A percentile compares a stretch with the other conserved stretches of the same genome.
phyloP scores from a whole-genome alignment of 2,329 filamentous ascomycete genomes.

The Tolypocladium inflatum region DNA sequence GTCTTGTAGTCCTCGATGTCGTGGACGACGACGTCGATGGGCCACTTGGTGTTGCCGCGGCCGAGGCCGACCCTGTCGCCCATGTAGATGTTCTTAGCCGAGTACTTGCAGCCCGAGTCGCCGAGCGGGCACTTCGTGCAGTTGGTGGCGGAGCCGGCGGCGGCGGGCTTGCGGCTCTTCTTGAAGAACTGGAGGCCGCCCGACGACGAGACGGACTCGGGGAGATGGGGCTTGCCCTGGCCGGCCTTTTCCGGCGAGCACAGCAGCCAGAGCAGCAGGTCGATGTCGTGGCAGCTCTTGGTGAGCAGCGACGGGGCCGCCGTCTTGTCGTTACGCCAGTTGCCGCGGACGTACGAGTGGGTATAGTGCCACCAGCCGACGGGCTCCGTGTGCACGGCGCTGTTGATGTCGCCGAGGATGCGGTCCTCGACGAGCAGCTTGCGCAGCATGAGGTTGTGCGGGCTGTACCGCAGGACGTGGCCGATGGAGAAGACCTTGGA shows the following conservation, averaged over 20 bases:
- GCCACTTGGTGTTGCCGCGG: constrained; percentile 65
- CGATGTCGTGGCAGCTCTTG: constrained; percentile 94
- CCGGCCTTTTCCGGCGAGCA: constrained; percentile 53
- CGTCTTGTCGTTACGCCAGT: constrained; percentile 76
- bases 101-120: constrained; percentile 72
- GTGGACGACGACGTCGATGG: constrained; percentile 78
- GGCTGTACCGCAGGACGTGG: constrained; percentile 87
- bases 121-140: constrained; percentile 64
- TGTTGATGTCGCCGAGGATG: constrained; percentile 75
- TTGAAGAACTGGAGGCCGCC: constrained; percentile 75
- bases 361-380: constrained; percentile 95
- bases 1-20: constrained; percentile 74
- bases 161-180: constrained; percentile 61
- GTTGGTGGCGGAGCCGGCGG: constrained; percentile 72
- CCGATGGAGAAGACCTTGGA: constrained; percentile 72
- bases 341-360: constrained; percentile 84
- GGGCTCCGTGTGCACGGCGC: constrained; percentile 85
- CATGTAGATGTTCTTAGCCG: constrained; percentile 73
- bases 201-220: constrained; percentile 62
- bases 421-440: constrained; percentile 66
- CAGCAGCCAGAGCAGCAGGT: constrained; percentile 84
- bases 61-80: constrained; percentile 53
- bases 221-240: constrained; percentile 54
- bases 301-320: constrained; percentile 79
- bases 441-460: constrained; percentile 80